Evolutionary conservation across 495 filamentous ascomycete species (phyloP), one percentile per base, ranked within the genome.

Genomic region (Symbiotaphrina buchneri): DNA sequence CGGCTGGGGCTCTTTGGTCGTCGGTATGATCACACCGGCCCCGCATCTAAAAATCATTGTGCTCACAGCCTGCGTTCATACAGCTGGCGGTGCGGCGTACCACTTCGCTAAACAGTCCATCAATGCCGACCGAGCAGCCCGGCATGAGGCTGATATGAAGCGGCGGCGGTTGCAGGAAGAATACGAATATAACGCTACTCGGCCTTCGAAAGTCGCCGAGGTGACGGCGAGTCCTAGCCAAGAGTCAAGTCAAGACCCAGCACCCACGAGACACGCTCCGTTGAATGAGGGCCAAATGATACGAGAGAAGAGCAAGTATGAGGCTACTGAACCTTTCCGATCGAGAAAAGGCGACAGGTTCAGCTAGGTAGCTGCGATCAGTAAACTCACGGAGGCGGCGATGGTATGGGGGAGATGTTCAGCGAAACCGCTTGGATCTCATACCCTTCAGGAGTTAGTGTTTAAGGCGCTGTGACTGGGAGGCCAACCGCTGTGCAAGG

Each of bases 61-160:
- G 11, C 36, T 27, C 16, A 35, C 14, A 26, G 52, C 39, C 27
- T 37, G n/a, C n/a, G n/a, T 24, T 34, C 26, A 16, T 34, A 20
- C 45, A 82, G 74, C 77, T 34, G 87, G 84, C 45, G 87, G 79
- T 45, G 84, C 67, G 32, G 82, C 87, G 39, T 97, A 97, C 63
- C 80, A 80, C 57, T 93, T 92, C 51, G 90, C 87, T 33, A 97
- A 97, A 61, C 62, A 71, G 41, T 74, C 71, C 49, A 84, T 97
- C 60, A 85, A 94, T 42, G 77, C 75, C 39, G 79, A 92, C 54
- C 76, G 82, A 24, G 61, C 65, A 19, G 51, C 64, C 32, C 64
- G 79, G 39, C 70, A 76, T 32, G 66, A 79, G 36, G 66, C 70
- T 21, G 65, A 74, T 28, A 53, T 66, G 24, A 61, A 63, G 47